Evolutionary conservation across 306 rosid genomes (phyloP), one percentile per base, ranked within the genome.

Genomic region (Pyrus betulifolia): DNA sequence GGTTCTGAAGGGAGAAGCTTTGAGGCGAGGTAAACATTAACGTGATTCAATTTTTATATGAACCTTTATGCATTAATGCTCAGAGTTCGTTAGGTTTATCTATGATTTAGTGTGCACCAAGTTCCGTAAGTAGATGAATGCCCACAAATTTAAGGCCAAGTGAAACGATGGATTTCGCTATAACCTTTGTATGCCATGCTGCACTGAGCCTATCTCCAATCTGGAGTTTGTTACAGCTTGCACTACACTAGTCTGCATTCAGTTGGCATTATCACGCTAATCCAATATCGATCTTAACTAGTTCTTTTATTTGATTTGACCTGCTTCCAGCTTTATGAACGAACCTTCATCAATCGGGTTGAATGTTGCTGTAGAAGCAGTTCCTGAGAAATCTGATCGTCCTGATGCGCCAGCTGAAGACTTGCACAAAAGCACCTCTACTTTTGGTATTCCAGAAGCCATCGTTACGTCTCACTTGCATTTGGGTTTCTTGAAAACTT

Each of bases 1-100:
- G 70, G 92, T 11, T 90, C 97, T 6, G 88, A 87, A 85, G 96
- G 89, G 78, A 87, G 67, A 86, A 89, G 85, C 87, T 96, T 92
- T n/a, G 99, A 88, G 78, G 93, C 99, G 59, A 92, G 98, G 99
- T 96, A 44, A 61, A 31, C 46, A 4, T 58, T 73, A 70, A 51
- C 35, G 22, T 81, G 79, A 71, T 38, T 59, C 4, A 25, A 49
- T 5, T 74, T 69, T 74, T 23, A 54, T 59, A 33, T 19, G 13
- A 55, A 27, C 69, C 28, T 17, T 27, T 58, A 11, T 74, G 30
- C 44, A 62, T 11, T 28, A 19, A 44, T 73, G 77, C 27, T 44
- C 11, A 23, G 11, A 74, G 13, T 40, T 61, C 9, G 44, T 15
- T 18, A 15, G 17, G 68, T 18, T 61, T 45, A 27, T 38, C 54